Base-by-base conservation (phyloP, 257 asterid genomes). In the Nicotiana tomentosiformis region DNA sequence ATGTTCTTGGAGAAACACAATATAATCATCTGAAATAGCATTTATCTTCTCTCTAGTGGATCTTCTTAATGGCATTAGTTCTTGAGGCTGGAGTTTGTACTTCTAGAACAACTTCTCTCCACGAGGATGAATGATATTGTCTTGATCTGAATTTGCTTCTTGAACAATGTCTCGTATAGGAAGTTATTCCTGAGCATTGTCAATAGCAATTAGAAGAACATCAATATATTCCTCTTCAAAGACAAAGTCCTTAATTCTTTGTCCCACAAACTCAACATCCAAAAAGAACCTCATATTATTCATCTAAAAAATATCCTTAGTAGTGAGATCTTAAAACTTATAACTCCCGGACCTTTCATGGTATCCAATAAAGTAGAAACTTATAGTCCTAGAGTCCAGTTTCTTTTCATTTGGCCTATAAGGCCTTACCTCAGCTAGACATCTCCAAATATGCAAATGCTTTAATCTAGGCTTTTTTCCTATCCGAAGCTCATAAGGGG, bases 341-440 rank as follows among this genome's bases (percentile, higher is more conserved):
- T 70, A 33, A 7, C 78, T 8, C 26, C 11, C 8, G 10, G n/a
- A 35, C 23, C 58, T 4, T 70, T 70, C 32, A 70, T 10, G 1
- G 14, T 70, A 77, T 16, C 77, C 81, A 66, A 82, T 14, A 65
- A 77, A 85, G 18, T 77, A 77, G 9, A 35, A n/a, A 12, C 20
- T 20, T 10, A 20, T 56, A 35, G 39, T 11, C 43, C 26, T 9
- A 7, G 2, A 46, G 11, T 67, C 84, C 10, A 79, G 7, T n/a
- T 80, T 69, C 33, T 49, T 60, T 46, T 84, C 66, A 53, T 67
- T 10, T 0, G 81, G 83, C 51, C 30, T 62, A 35, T 35, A 35
- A 35, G 39, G 39, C 6, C 39, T 35, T 4, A 1, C 39, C 6
- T 81, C 53, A 9, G 18, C 65, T 78, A 46, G 80, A 49, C 62